A percentile compares a stretch with the other conserved stretches of the same genome.
phyloP scores from a whole-genome alignment of 352 stramenopile species.

The Pythium aphanidermatum region DNA sequence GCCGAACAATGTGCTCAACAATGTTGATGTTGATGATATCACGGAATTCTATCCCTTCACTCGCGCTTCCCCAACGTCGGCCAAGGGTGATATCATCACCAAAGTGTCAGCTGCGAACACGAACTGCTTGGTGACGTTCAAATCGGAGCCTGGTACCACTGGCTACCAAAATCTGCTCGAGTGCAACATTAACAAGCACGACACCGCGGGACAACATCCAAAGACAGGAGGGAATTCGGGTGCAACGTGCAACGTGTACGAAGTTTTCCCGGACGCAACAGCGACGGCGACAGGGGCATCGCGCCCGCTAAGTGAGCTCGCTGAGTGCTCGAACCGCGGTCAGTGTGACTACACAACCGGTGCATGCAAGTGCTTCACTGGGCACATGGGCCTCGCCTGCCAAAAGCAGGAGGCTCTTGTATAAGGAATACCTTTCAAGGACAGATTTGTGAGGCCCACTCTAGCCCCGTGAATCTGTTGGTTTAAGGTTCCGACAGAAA shows the following conservation, averaged over 20 bases:
- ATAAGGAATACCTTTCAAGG: not conserved
- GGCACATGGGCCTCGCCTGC: conserved; percentile 73
- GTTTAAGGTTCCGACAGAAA: too few relatives aligned
- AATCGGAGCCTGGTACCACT: conserved; percentile 39
- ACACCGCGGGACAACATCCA: conserved; percentile 31
- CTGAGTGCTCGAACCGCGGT: conserved; percentile 54
- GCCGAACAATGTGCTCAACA: conserved; percentile 70
- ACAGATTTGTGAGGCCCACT: too few relatives aligned
- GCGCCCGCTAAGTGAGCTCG: conserved; percentile 38
- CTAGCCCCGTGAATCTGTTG: too few relatives aligned
- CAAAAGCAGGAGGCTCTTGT: conserved; percentile 53
- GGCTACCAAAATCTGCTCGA: conserved; percentile 53
- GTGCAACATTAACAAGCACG: conserved; percentile 38
- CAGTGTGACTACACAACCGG: conserved; percentile 46
- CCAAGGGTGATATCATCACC: conserved; percentile 6
- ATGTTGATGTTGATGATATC: conserved; percentile 15
- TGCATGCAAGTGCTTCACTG: conserved; percentile 56
- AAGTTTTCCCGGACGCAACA: conserved; percentile 17
- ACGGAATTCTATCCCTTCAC: conserved; percentile 18
- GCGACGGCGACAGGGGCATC: not conserved
- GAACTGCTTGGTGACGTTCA: conserved; percentile 50
- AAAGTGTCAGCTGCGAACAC: too few relatives aligned
- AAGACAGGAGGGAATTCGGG: not conserved
- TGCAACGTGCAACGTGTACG: conserved; percentile 27
- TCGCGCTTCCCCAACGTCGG: conserved; percentile 7